These are phyloP conservation scores for Wickerhamiella occidentalis DNA, from an alignment of 805 yeast genomes.

Conservation along the genomic window DNA sequence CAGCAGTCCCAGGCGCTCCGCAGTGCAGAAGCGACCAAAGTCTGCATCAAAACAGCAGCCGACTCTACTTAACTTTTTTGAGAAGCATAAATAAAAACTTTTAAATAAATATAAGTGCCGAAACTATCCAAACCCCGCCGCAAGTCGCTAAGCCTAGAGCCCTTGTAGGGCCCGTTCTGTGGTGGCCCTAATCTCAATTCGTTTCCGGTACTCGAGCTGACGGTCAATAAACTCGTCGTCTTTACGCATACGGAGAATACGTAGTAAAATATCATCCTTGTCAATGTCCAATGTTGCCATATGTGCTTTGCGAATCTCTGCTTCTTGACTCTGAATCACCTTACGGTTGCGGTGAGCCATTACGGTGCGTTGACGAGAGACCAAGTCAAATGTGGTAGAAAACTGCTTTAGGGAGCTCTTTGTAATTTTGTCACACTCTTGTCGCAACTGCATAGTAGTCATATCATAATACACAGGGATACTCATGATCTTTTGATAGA, in stretches of 20 bases:
- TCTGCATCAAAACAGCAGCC: background rate
- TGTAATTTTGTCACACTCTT: slow-evolving; percentile 48
- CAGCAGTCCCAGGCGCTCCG: background rate
- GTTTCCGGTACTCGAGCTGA: slow-evolving; percentile 50
- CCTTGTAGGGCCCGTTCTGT: slow-evolving; percentile 35
- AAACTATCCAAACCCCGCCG: too few relatives aligned
- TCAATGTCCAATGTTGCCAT: slow-evolving; percentile 41
- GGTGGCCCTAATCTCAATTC: slow-evolving; percentile 41
- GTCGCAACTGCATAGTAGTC: slow-evolving; percentile 35
- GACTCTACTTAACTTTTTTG: background rate
- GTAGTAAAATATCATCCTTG: slow-evolving; percentile 46
- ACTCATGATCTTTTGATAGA: slow-evolving; percentile 51
- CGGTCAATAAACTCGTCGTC: slow-evolving; percentile 46
- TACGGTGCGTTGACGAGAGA: slow-evolving; percentile 55
- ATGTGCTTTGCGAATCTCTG: slow-evolving; percentile 36
- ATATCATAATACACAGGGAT: slow-evolving; percentile 56
- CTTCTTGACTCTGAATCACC: slow-evolving; percentile 38
- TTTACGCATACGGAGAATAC: slow-evolving; percentile 57
- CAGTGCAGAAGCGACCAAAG: background rate
- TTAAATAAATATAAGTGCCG: background rate
- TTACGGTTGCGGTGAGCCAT: slow-evolving; percentile 58
- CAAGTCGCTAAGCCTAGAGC: too few relatives aligned
- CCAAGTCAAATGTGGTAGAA: slow-evolving; percentile 32
- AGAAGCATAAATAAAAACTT: slow-evolving; percentile 6
- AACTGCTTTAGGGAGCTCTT: slow-evolving; percentile 40